phyloP scores from a whole-genome alignment of 139 green algal genomes.

The Bryopsis sp. region DNA sequence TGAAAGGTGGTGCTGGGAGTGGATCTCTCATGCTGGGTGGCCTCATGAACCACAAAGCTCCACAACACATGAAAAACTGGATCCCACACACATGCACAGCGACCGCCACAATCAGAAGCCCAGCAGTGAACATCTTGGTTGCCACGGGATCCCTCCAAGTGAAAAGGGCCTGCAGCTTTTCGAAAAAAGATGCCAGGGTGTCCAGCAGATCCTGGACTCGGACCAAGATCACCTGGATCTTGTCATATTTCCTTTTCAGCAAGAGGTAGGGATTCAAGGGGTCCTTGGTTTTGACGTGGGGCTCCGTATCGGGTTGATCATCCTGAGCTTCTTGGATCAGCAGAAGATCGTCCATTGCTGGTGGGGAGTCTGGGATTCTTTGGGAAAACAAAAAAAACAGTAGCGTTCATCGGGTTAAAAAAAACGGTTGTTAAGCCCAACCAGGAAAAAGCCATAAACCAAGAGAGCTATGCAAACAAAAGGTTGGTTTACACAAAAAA shows the following conservation, averaged over 20 bases:
- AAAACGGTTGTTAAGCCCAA: too few relatives aligned
- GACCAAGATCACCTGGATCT: constrained; percentile 10
- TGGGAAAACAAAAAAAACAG: too few relatives aligned
- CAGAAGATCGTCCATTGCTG: too few relatives aligned
- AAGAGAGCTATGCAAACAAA: too few relatives aligned
- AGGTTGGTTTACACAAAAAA: too few relatives aligned
- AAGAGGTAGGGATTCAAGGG: background rate
- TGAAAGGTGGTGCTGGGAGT: constrained; percentile 2
- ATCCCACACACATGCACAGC: background rate
- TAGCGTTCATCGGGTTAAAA: too few relatives aligned
- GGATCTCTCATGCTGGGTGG: constrained; percentile 3
- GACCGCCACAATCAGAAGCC: background rate
- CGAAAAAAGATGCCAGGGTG: constrained; percentile 6
- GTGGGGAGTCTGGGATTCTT: too few relatives aligned
- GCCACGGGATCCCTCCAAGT: constrained; percentile 15
- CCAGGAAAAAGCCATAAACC: too few relatives aligned
- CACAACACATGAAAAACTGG: background rate
- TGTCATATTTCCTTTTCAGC: constrained; percentile 1
- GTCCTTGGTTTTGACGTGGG: background rate
- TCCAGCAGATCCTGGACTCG: constrained; percentile 10
- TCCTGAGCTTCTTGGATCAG: too few relatives aligned
- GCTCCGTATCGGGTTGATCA: too few relatives aligned
- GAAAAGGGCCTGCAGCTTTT: constrained; percentile 3
- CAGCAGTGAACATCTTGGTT: background rate
- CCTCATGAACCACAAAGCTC: background rate